These are phyloP conservation scores for Funneliformis geosporum DNA, from an alignment of 192 early-diverging fungal genomes.

Conservation along the genomic window DNA sequence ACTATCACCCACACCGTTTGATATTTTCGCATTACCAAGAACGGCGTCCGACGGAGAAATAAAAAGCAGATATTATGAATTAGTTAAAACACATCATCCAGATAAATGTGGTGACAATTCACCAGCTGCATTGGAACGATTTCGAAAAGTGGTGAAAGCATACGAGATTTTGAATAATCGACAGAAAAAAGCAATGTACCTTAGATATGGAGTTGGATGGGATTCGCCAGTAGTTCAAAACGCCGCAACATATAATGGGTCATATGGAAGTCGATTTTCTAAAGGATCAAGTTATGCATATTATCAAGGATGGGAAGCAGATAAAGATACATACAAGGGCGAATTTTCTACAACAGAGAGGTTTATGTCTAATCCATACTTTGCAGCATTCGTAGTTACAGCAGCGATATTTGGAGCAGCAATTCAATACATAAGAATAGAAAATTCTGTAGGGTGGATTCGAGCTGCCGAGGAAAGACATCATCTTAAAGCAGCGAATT, in stretches of 20 bases:
- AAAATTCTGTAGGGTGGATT: neutral
- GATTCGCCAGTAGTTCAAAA: neutral
- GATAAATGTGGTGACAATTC: constrained; percentile 30
- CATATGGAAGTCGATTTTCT: neutral
- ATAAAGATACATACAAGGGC: constrained; percentile 20
- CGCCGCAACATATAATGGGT: neutral
- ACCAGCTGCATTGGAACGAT: constrained; percentile 19
- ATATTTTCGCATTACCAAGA: constrained; percentile 29
- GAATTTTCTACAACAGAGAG: constrained; percentile 27
- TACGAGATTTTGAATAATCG: constrained; percentile 38
- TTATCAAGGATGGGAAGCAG: constrained; percentile 10
- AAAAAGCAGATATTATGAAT: constrained; percentile 39
- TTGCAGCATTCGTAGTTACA: constrained; percentile 31
- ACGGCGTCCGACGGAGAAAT: constrained; percentile 30
- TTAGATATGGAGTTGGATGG: constrained; percentile 38
- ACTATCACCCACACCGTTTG: constrained; percentile 33
- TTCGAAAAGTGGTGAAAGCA: constrained; percentile 36
- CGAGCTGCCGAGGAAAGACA: constrained; percentile 34
- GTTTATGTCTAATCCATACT: constrained; percentile 35
- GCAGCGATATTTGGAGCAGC: constrained; percentile 16
- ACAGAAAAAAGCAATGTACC: constrained; percentile 28
- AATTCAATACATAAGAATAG: constrained; percentile 21
- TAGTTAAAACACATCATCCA: constrained; percentile 40
- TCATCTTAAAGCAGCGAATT: constrained; percentile 33
- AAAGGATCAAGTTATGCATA: constrained; percentile 2